Evolutionary conservation across 1,284 basidiomycete species (phyloP), one percentile per base, ranked within the genome.

Genomic region (Cutaneotrichosporon cutaneum): DNA sequence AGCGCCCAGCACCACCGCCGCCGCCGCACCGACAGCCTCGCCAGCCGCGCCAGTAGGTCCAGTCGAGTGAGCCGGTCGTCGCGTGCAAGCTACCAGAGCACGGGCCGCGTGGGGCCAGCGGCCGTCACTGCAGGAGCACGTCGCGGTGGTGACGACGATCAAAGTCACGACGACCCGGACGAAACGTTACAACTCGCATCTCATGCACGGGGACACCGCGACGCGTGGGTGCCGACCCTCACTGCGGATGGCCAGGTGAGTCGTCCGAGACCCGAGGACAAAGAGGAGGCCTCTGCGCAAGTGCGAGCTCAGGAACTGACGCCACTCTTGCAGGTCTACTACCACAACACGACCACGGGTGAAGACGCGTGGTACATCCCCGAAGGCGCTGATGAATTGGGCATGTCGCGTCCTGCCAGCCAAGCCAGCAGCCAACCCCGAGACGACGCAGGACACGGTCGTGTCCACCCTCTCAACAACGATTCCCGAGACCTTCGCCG

Each of bases 331-430:
- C 74, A 97, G 90, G 90, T 97, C 75, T 93, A 88, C 82, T 98
- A 96, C 80, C 85, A 92, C 69, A 98, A 98, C 73, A 90, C 90
- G 0, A 85, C 90, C 68, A 97, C 94, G 2, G 92, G 92, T 39
- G 88, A 94, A 73, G 87, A 86, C 44, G 87, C 92, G 14, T 86
- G 87, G 71, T 92, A 97, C 70, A 81, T 96, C 44, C 94, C 94
- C 4, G 72, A 89, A 70, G 81, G 83, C 24, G 48, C 26, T 7
- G 87, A 88, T 56, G 85, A 86, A 22, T 78, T 81, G 36, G 45
- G 45, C 44, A 50, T 36, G 45, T 50, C 47, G 9, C 45, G 56
- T 8, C 10, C 56, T 8, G 47, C 27, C 2, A 58, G 56, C 35
- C 33, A 26, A 33, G 56, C 56, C 18, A 50, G 45, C 22, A 55